Conservation (phyloP, 1,284 basidiomycete species). For the Ustanciosporium gigantosporum region DNA sequence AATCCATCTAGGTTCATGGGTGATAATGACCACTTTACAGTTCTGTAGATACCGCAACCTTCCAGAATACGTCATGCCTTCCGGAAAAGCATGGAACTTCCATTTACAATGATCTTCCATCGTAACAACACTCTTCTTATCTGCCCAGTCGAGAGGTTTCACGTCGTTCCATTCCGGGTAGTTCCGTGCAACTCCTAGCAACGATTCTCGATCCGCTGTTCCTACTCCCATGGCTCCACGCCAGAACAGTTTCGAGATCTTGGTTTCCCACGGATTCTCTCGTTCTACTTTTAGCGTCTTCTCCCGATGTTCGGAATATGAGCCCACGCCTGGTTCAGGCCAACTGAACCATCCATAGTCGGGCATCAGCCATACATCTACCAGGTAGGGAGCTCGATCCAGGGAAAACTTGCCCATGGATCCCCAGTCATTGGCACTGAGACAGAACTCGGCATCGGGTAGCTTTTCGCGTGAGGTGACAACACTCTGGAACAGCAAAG, state of each 20-base stretch:
- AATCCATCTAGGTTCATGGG: conserved; percentile 52
- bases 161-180: conserved; percentile 48
- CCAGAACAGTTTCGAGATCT: conserved; percentile 50
- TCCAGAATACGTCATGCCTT: conserved; percentile 56
- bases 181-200: conserved; percentile 30
- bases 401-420: conserved; percentile 51
- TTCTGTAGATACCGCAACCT: conserved; percentile 54
- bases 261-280: conserved; percentile 37
- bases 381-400: conserved; percentile 39
- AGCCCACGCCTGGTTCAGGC: conserved; percentile 55
- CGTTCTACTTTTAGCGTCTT: conserved; percentile 34
- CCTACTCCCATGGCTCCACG: conserved; percentile 51
- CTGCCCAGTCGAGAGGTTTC: conserved; percentile 41
- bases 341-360: conserved; percentile 56
- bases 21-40: conserved; percentile 52
- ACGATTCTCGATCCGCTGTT: conserved; percentile 43
- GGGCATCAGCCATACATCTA: conserved; percentile 59
- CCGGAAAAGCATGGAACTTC: conserved; percentile 57
- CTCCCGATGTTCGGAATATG: conserved; percentile 46
- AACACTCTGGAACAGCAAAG: conserved; percentile 44
- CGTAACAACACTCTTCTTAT: conserved; percentile 15
- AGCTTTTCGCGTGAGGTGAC: conserved; percentile 43
- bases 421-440: conserved; percentile 55
- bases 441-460: conserved; percentile 58
- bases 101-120: conserved; percentile 57